phyloP scores from a whole-genome alignment of 495 filamentous ascomycete genomes.

The Trichoderma parareesei region DNA sequence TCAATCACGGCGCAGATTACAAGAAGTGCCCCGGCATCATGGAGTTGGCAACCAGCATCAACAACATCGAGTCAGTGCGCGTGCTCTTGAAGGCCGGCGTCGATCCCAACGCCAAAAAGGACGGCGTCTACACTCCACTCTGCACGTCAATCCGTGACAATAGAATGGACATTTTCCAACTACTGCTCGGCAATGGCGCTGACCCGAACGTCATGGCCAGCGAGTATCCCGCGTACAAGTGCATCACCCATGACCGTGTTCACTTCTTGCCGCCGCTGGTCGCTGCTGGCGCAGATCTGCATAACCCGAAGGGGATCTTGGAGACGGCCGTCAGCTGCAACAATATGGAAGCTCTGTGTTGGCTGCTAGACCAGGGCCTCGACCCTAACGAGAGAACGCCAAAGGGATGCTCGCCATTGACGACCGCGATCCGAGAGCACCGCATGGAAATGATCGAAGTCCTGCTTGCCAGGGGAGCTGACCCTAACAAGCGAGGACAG shows the following conservation, averaged over 20 bases:
- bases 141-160: conserved; percentile 50
- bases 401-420: conserved; percentile 39
- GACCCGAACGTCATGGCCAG: conserved; percentile 45
- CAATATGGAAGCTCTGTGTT: conserved; percentile 37
- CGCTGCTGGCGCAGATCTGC: conserved; percentile 41
- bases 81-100: conserved; percentile 44
- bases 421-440: conserved; percentile 44
- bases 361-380: conserved; percentile 41
- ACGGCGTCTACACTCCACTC: conserved; percentile 48
- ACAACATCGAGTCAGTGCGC: conserved; percentile 39
- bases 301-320: conserved; percentile 45
- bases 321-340: conserved; percentile 46
- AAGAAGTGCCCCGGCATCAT: conserved; percentile 39
- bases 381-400: conserved; percentile 40
- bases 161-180: conserved; percentile 39
- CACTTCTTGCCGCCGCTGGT: conserved; percentile 42
- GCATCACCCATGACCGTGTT: conserved; percentile 44
- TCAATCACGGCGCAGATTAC: conserved; percentile 35
- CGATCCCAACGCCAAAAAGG: conserved; percentile 46
- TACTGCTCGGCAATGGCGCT: conserved; percentile 41
- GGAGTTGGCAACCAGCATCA: conserved; percentile 40
- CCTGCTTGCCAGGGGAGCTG: conserved; percentile 41
- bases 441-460: conserved; percentile 38
- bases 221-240: conserved; percentile 50
- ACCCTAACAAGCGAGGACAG: conserved; percentile 42